Evolutionary conservation across 140 eudicot genomes (phyloP).

Genomic region (Cichorium intybus): DNA sequence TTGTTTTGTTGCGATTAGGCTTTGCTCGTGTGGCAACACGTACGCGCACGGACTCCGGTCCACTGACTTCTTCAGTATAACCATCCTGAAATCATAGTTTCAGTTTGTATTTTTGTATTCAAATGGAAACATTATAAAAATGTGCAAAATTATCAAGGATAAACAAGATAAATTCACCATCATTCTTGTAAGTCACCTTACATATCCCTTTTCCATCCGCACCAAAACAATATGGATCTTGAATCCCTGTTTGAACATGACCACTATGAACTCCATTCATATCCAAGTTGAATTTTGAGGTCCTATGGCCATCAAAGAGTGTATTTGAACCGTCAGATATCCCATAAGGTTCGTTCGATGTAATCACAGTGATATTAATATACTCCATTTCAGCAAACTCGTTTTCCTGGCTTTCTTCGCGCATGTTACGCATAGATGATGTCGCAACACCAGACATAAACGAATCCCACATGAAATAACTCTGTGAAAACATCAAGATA

Average conservation of each 20-base stretch:
- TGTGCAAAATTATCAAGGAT: background rate
- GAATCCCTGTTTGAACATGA: constrained; percentile 72
- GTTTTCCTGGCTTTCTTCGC: constrained; percentile 31
- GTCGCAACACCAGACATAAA: constrained; percentile 75
- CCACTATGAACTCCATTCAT: constrained; percentile 88
- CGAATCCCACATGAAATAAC: constrained; percentile 89
- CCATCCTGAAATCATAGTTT: constrained; percentile 71
- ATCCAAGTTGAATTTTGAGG: constrained; percentile 40
- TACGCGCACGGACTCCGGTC: constrained; percentile 52
- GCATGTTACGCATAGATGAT: constrained; percentile 56
- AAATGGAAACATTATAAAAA: constrained; percentile 5
- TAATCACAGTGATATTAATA: constrained; percentile 77
- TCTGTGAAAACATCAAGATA: constrained; percentile 36
- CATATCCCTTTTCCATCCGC: constrained; percentile 66
- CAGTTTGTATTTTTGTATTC: constrained; percentile 18
- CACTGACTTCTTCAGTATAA: constrained; percentile 55
- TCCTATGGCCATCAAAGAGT: constrained; percentile 44
- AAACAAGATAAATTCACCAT: background rate
- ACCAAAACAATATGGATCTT: constrained; percentile 68
- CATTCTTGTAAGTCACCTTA: constrained; percentile 47
- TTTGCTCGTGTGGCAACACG: constrained; percentile 79
- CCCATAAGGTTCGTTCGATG: constrained; percentile 81
- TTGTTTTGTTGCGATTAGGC: constrained; percentile 46
- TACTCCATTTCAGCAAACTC: constrained; percentile 86
- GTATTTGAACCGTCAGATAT: constrained; percentile 81